Base-by-base conservation (phyloP, 768 basidiomycete species). In the Mycena albidolilacea region DNA sequence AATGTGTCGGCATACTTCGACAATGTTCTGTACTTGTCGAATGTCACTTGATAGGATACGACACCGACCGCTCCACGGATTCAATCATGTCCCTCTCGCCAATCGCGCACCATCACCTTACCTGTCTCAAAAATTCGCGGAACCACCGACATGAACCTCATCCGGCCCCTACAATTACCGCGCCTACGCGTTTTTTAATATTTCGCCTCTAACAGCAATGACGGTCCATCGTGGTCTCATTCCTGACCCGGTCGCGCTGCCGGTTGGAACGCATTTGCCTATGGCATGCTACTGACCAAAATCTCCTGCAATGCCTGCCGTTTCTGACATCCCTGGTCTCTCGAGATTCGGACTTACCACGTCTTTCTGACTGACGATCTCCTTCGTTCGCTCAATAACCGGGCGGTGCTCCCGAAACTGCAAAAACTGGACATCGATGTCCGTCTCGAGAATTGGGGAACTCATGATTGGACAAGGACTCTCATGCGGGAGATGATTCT, bases 111-210 rank as follows among this genome's bases (percentile, higher is more conserved):
- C 57, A 21, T n/a, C 46, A 21, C 11, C 10, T 59, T 19, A 46
- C 57, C n/a, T 67, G 57, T n/a, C 15, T 67, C 11, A 67, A 59
- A 59, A 30, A 37, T 67, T 6, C 7, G 38, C 7, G 66, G 44
- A 14, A 11, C 30, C 14, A n/a, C 44, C 19, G 2, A 38, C 35
- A 12, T 67, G 30, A 57, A 59, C 5, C 14, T 44, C n/a, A 15
- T 67, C 1, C 66, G 30, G 57, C 57, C 38, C 15, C 46, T 67
- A 2, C 19, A 46, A 12, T 59, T 59, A 19, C 66, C 66, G 7
- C 23, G n/a, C 11, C 57, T 67, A 5, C n/a, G 55, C 15, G 11
- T 37, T 57, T 67, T 38, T 30, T 10, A 48, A 7, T 67, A 30
- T 30, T 30, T 3, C 30, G 30, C 30, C 7, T 43, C 8, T 7